These are phyloP conservation scores for Penicillium occitanis DNA, from an alignment of 2,329 filamentous ascomycete genomes.

Conservation along the genomic window DNA sequence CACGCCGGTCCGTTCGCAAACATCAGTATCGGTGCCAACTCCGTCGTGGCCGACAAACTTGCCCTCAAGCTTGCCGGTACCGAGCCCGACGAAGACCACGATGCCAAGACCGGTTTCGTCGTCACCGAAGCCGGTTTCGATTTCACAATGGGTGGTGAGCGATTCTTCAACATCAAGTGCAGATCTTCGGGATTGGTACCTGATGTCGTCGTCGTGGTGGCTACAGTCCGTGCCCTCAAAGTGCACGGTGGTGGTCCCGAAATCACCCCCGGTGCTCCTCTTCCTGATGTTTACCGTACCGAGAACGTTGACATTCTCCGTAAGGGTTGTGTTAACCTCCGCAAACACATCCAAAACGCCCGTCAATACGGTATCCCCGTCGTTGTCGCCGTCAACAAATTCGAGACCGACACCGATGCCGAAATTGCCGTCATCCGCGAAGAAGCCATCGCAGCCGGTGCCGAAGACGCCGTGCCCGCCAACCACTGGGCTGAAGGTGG, in stretches of 20 bases:
- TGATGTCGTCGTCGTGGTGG: conserved; percentile 91
- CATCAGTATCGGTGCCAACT: conserved; percentile 96
- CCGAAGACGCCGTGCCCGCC: conserved; percentile 87
- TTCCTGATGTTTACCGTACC: conserved; percentile 84
- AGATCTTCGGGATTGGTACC: conserved; percentile 88
- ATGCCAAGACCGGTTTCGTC: conserved; percentile 82
- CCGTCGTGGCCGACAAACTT: conserved; percentile 90
- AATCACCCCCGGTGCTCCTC: conserved; percentile 79
- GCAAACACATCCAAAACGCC: conserved; percentile 92
- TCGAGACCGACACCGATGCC: conserved; percentile 88
- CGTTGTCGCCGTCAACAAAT: conserved; percentile 95
- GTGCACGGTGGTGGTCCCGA: conserved; percentile 96
- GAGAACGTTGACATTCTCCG: conserved; percentile 93
- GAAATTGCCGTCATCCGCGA: conserved; percentile 87
- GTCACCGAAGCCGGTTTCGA: conserved; percentile 98
- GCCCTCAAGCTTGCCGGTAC: conserved; percentile 94
- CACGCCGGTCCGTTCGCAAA: conserved; percentile 98
- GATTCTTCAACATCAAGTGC: conserved; percentile 99
- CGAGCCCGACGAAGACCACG: conserved; percentile 82
- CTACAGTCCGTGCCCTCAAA: conserved; percentile 92
- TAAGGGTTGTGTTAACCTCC: conserved; percentile 87
- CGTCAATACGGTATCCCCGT: conserved; percentile 87
- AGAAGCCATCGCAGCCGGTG: conserved; percentile 86
- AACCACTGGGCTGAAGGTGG: conserved; percentile 98
- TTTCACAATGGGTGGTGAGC: conserved; percentile 99